Evolutionary conservation across 495 filamentous ascomycete species (phyloP).

Genomic region (Penicillium flavigenum): DNA sequence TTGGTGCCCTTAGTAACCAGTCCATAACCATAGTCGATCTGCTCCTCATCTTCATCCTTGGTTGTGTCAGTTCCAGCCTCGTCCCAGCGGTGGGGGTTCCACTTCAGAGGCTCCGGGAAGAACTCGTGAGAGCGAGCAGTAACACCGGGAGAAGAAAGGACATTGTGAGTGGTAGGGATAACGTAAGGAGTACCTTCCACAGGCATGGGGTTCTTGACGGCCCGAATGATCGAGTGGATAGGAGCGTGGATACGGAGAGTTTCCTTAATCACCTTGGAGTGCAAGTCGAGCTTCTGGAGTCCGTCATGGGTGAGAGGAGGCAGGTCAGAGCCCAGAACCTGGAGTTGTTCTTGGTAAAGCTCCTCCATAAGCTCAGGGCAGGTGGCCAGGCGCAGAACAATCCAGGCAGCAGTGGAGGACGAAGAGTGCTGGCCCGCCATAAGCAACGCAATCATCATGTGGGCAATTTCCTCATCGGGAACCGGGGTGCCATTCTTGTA

Average conservation of each 20-base stretch:
- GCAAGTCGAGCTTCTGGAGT: conserved; percentile 54
- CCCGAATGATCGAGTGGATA: conserved; percentile 62
- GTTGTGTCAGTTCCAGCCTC: conserved; percentile 18
- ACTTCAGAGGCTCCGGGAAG: conserved; percentile 47
- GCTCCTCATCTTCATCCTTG: conserved; percentile 41
- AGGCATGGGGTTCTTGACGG: conserved; percentile 59
- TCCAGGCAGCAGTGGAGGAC: conserved; percentile 60
- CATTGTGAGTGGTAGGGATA: conserved; percentile 49
- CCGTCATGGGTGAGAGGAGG: conserved; percentile 55
- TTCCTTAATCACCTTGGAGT: conserved; percentile 58
- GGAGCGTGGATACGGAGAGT: conserved; percentile 64
- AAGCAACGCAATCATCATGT: conserved; percentile 68
- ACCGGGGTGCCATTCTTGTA: conserved; percentile 63
- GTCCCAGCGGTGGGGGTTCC: conserved; percentile 57
- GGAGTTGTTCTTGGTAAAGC: conserved; percentile 55
- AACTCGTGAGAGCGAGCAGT: conserved; percentile 44
- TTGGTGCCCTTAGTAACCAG: conserved; percentile 51
- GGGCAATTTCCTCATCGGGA: conserved; percentile 61
- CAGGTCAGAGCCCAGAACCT: conserved; percentile 52
- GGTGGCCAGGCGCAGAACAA: conserved; percentile 56
- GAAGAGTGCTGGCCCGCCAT: conserved; percentile 68
- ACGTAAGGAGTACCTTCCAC: conserved; percentile 47
- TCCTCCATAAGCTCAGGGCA: conserved; percentile 58
- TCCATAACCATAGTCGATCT: conserved; percentile 51
- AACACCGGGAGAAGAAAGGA: conserved; percentile 52